phyloP scores from a whole-genome alignment of 305 asterid genomes.

The Fraxinus floribunda region DNA sequence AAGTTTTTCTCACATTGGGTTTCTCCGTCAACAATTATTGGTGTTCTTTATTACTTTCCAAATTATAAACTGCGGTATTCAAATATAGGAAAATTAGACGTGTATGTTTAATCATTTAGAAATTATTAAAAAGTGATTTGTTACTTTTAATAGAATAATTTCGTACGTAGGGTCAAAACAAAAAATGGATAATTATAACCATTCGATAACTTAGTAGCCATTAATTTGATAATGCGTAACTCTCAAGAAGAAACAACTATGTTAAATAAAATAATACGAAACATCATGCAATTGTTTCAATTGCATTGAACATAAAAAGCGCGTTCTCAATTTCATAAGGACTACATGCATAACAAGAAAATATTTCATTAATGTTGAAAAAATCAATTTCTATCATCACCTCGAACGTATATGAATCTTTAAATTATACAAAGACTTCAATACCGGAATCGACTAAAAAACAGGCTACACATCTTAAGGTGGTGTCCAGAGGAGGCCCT shows the following conservation, averaged over 20 bases:
- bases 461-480: neutral
- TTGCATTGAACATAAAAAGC: neutral
- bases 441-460: neutral
- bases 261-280: neutral
- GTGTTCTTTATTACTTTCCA: too few species aligned
- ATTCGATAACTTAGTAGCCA: too few species aligned
- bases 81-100: too few species aligned
- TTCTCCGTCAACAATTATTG: too few species aligned
- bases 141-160: too few species aligned
- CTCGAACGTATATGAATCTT: neutral
- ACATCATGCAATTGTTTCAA: neutral
- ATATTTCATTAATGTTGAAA: neutral
- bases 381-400: neutral
- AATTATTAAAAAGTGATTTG: too few species aligned
- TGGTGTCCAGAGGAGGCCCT: neutral
- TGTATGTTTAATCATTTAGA: too few species aligned
- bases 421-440: neutral
- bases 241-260: neutral
- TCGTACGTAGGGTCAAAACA: too few species aligned
- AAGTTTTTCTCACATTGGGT: too few species aligned
- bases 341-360: neutral
- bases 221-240: too few species aligned
- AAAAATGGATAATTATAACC: too few species aligned
- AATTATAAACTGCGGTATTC: too few species aligned
- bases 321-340: neutral